Conservation (phyloP, 805 yeast genomes). For the Blastobotrys chiropterorum region DNA sequence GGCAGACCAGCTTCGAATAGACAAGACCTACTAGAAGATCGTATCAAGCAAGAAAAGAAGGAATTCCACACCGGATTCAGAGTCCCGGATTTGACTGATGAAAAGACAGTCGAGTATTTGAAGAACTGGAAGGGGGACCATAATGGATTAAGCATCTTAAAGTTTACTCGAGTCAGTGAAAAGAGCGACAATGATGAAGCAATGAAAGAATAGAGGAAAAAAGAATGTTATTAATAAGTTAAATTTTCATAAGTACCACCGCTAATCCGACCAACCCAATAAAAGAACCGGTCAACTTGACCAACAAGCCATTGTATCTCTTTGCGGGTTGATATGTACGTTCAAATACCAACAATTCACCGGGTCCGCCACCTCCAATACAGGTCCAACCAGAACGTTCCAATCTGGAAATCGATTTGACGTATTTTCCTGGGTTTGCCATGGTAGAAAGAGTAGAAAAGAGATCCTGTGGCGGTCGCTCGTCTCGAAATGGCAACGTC, state of each 20-base stretch:
- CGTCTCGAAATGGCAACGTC: slow-evolving; percentile 14
- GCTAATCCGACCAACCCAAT: not conserved
- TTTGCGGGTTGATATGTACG: slow-evolving; percentile 25
- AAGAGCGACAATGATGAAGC: not conserved
- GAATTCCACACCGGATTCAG: slow-evolving; percentile 61
- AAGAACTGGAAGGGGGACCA: slow-evolving; percentile 75
- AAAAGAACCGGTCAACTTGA: slow-evolving; percentile 7
- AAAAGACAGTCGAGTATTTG: slow-evolving; percentile 50
- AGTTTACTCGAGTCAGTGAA: slow-evolving; percentile 33
- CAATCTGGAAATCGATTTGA: slow-evolving; percentile 36
- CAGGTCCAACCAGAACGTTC: slow-evolving; percentile 47
- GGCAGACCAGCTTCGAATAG: slow-evolving; percentile 77
- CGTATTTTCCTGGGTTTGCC: slow-evolving; percentile 17
- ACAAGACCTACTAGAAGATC: slow-evolving; percentile 61
- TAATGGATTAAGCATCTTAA: slow-evolving; percentile 68
- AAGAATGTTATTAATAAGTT: too few relatives aligned
- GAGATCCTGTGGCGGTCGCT: slow-evolving; percentile 18
- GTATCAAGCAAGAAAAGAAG: slow-evolving; percentile 52
- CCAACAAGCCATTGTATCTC: slow-evolving; percentile 8
- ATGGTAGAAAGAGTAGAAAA: slow-evolving; percentile 19
- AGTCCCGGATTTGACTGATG: slow-evolving; percentile 66
- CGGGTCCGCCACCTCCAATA: slow-evolving; percentile 44
- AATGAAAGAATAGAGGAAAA: not conserved
- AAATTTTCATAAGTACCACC: not conserved
- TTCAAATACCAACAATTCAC: slow-evolving; percentile 38